Conservation (phyloP, 805 yeast species). For the Komagataella phaffii region DNA sequence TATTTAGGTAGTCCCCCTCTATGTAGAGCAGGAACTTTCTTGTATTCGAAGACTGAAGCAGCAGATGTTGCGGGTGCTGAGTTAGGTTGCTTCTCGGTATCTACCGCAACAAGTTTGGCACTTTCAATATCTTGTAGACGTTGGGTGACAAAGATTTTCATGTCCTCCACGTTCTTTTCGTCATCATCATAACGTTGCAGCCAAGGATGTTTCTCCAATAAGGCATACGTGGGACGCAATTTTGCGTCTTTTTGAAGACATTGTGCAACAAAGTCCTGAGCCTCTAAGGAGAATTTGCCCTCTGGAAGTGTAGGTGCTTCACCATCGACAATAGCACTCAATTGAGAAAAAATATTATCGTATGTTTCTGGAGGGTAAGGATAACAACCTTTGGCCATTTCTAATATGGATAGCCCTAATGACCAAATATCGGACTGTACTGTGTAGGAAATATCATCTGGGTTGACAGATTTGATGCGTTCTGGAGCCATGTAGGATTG, state of each 20-base stretch:
- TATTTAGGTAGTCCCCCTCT: conserved; percentile 3
- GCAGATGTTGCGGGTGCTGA: not conserved
- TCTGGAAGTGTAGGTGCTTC: conserved; percentile 73
- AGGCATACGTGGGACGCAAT: conserved; percentile 67
- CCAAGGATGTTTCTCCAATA: conserved; percentile 79
- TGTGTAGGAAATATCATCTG: conserved; percentile 71
- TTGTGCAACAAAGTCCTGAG: conserved; percentile 65
- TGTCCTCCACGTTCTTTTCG: conserved; percentile 10
- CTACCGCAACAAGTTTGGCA: conserved; percentile 5
- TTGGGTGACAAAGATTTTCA: conserved; percentile 19
- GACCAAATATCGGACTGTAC: conserved; percentile 97
- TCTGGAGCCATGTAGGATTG: conserved; percentile 99
- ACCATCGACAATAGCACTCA: conserved; percentile 94
- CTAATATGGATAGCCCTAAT: conserved; percentile 73
- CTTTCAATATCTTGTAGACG: conserved; percentile 14
- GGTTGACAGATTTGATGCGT: conserved; percentile 63
- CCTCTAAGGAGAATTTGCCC: conserved; percentile 53
- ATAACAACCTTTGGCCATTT: conserved; percentile 80
- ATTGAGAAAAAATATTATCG: conserved; percentile 80
- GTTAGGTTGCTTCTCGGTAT: conserved; percentile 9
- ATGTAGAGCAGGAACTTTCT: conserved; percentile 12
- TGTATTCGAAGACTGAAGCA: not conserved
- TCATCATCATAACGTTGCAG: conserved; percentile 34
- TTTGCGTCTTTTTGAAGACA: conserved; percentile 75
- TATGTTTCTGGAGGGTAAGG: conserved; percentile 96